phyloP scores from a whole-genome alignment of 108 stramenopile genomes.

The Parietichytrium sp. region DNA sequence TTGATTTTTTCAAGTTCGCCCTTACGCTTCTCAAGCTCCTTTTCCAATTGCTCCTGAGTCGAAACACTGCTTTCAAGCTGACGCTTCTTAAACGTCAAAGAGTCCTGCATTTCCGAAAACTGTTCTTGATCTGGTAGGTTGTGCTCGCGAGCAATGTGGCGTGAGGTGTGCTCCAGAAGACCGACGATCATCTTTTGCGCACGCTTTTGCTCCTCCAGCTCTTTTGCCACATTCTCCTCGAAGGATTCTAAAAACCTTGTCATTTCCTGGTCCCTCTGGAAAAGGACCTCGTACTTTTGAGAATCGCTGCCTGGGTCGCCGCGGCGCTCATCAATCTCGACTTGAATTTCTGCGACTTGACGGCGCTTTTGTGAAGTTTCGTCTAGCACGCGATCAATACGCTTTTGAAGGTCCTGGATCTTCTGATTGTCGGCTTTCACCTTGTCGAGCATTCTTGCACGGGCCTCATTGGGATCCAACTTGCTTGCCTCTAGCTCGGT shows the following conservation, averaged over 20 bases:
- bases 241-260: slow-evolving; percentile 60
- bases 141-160: slow-evolving; percentile 50
- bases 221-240: slow-evolving; percentile 42
- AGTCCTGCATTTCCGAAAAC: slow-evolving; percentile 59
- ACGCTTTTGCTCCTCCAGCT: slow-evolving; percentile 48
- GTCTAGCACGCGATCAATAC: slow-evolving; percentile 35
- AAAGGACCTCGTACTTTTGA: slow-evolving; percentile 58
- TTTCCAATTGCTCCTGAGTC: slow-evolving; percentile 60
- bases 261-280: slow-evolving; percentile 64
- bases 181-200: slow-evolving; percentile 58
- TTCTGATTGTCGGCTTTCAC: slow-evolving; percentile 28
- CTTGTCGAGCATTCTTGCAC: slow-evolving; percentile 49
- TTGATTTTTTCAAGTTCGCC: slow-evolving; percentile 63
- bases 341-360: slow-evolving; percentile 31
- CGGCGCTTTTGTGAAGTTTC: slow-evolving; percentile 26
- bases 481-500: slow-evolving; percentile 59
- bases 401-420: slow-evolving; percentile 49
- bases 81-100: slow-evolving; percentile 56
- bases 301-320: not conserved
- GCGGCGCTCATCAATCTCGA: slow-evolving; percentile 36
- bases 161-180: slow-evolving; percentile 65
- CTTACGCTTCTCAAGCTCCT: slow-evolving; percentile 59
- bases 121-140: slow-evolving; percentile 49
- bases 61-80: slow-evolving; percentile 59
- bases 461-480: slow-evolving; percentile 64